Evolutionary conservation across 75 land plant species (phyloP), one percentile per base, ranked within the genome.

Genomic region (Adiantum capillusveneris): DNA sequence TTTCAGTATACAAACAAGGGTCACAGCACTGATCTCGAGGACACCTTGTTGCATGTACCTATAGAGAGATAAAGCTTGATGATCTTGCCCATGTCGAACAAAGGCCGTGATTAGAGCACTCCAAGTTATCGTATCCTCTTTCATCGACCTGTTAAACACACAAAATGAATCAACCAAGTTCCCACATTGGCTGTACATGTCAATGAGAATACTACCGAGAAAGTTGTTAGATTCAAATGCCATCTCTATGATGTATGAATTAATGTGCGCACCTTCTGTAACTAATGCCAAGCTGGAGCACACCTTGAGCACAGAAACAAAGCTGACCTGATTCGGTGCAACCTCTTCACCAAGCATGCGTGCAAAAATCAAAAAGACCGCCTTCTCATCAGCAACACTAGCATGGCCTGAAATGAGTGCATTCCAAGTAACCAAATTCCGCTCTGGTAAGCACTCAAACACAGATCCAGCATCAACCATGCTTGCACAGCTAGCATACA

Each of bases 371-470:
- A 9, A 34, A 34, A 34, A 34, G 37, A 9, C 37, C 37, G 3
- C 9, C 22, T 31, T 58, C 56, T 62, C 53, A 11, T 39, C 43
- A 11, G 65, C 59, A 7, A 9, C 28, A 13, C 71, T 77, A 63
- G 61, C 68, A 53, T 77, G 66, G 18, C 84, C 82, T 41, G 81
- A 55, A 53, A 84, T 81, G 1, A 80, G 70, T 11, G 79, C 69
- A 74, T 73, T 84, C 87, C 87, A 84, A 14, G 78, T 44, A 16
- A 81, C 75, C 13, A 76, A 41, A 37, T 59, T 63, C n/a, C 42
- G 59, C 17, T 59, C 49, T 0, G 72, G 65, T 1, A 76, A 58
- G 53, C 69, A 30, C 24, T 51, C 55, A 56, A 62, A 70, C 29
- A 57, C 51, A 9, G 25, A 58, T 49, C 44, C 17, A 31, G 77